Evolutionary conservation across 768 basidiomycete genomes (phyloP).

Genomic region (Pholiota molesta): DNA sequence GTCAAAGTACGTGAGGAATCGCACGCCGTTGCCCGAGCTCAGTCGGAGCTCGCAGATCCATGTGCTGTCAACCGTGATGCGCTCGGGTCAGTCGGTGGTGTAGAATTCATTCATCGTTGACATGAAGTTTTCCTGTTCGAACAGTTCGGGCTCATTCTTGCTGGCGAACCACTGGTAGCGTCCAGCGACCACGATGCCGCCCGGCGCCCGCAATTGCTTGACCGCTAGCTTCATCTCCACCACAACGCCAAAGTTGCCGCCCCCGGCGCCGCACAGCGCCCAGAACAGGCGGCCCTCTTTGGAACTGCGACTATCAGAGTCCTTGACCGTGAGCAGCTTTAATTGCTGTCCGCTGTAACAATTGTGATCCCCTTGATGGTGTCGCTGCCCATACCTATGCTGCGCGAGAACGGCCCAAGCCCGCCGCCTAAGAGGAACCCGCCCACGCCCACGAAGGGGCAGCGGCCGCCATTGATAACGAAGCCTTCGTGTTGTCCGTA

Average conservation of each 20-base stretch:
- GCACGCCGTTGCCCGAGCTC: slow-evolving; percentile 8
- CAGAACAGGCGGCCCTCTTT: slow-evolving; percentile 9
- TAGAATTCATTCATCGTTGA: slow-evolving; percentile 9
- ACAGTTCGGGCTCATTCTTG: slow-evolving; percentile 8
- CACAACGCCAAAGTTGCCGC: slow-evolving; percentile 14
- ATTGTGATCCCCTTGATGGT: slow-evolving; percentile 12
- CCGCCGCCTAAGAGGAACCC: slow-evolving; percentile 14
- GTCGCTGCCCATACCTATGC: slow-evolving; percentile 12
- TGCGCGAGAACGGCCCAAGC: slow-evolving; percentile 12
- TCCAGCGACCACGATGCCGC: slow-evolving; percentile 5
- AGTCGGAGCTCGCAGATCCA: not conserved
- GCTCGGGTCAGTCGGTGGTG: not conserved
- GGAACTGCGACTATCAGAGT: not conserved
- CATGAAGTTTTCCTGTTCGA: slow-evolving; percentile 5
- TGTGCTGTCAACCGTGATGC: too few relatives aligned
- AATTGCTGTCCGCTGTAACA: slow-evolving; percentile 8
- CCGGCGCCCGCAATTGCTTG: not conserved
- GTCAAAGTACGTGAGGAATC: slow-evolving; percentile 11
- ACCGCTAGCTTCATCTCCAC: slow-evolving; percentile 9
- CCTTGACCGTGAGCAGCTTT: slow-evolving; percentile 10
- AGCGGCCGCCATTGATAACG: slow-evolving; percentile 10
- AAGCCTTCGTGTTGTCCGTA: not conserved
- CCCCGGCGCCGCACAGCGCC: slow-evolving; percentile 13
- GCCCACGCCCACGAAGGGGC: slow-evolving; percentile 10
- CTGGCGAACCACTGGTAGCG: slow-evolving; percentile 10